Base-by-base conservation (phyloP, 1,284 basidiomycete species). In the Rugosomyces carneus region DNA sequence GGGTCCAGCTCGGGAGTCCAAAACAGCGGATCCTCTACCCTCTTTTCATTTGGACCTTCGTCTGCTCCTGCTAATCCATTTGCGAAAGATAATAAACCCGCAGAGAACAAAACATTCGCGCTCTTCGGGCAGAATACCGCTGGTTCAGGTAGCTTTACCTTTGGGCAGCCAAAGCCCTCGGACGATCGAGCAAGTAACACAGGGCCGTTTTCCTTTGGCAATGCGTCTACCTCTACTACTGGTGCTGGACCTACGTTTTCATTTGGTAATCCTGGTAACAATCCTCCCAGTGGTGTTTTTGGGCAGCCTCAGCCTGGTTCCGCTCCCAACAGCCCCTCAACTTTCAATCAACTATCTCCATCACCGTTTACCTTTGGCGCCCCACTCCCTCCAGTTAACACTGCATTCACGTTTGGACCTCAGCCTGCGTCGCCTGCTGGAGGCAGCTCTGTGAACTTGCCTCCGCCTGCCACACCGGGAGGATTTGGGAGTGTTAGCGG, bases 351-450 rank as follows among this genome's bases (percentile, higher is more conserved):
- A 58, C 54, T 67, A 1, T 65, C 70, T 9, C 31, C 27, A 29
- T 4, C 27, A 10, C 39, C 66, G 6, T 78, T 80, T 49, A 53
- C 64, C 15, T 72, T 72, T 54, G 69, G 65, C 29, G 52, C 65
- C 16, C 57, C 67, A 19, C 62, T 53, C 44, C 62, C 49, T 48
- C 52, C 58, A 36, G 57, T 52, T 13, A 49, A 60, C n/a, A 51
- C 59, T 9, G 47, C 65, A 1, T 76, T 76, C 50, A 43, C 66
- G 9, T 77, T 77, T 57, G 70, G 70, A 20, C 62, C 66, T 31
- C 78, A 80, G 53, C 79, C 80, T 43, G 69, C 71, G 31, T 82
- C 81, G n/a, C 81, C 80, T 16, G 75, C 72, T 41, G 62, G 63
- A 40, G 60, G 61, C 7, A 64, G 52, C 24, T 47, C 49, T 51